phyloP scores from a whole-genome alignment of 805 yeast species.

The Isabelozyma heimii region DNA sequence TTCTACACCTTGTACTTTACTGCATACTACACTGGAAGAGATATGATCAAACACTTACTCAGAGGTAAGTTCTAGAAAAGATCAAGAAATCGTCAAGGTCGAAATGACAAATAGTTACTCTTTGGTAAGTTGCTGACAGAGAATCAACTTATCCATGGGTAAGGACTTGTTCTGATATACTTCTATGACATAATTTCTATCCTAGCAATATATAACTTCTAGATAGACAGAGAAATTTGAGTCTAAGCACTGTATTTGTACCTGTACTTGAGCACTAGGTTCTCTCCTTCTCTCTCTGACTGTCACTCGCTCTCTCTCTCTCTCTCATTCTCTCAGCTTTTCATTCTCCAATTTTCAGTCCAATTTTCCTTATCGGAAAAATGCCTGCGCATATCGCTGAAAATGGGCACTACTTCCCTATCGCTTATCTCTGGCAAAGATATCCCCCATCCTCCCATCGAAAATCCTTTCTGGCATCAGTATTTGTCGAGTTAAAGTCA shows the following conservation, averaged over 20 bases:
- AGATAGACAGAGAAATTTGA: too few relatives aligned
- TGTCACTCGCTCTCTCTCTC: too few relatives aligned
- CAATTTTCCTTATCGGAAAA: background rate
- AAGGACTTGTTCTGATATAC: too few relatives aligned
- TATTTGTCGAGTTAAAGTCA: background rate
- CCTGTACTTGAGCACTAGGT: too few relatives aligned
- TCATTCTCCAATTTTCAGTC: background rate
- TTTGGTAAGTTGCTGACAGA: too few relatives aligned
- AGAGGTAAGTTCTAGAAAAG: constrained; percentile 62
- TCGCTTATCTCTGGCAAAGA: background rate
- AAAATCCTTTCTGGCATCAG: background rate
- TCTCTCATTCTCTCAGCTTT: background rate
- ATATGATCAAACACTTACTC: constrained; percentile 68
- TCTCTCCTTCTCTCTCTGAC: too few relatives aligned
- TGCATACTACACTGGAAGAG: constrained; percentile 67
- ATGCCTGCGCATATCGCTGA: background rate
- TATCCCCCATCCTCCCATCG: background rate
- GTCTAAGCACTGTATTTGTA: too few relatives aligned
- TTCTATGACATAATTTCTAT: too few relatives aligned
- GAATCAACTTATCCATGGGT: too few relatives aligned
- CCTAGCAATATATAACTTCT: too few relatives aligned
- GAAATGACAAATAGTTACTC: too few relatives aligned
- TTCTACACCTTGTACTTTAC: constrained; percentile 66
- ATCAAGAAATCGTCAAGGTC: too few relatives aligned
- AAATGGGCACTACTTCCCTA: background rate